These are phyloP conservation scores for Xylariales sp. DNA, from an alignment of 2,329 filamentous ascomycete species.

Conservation along the genomic window DNA sequence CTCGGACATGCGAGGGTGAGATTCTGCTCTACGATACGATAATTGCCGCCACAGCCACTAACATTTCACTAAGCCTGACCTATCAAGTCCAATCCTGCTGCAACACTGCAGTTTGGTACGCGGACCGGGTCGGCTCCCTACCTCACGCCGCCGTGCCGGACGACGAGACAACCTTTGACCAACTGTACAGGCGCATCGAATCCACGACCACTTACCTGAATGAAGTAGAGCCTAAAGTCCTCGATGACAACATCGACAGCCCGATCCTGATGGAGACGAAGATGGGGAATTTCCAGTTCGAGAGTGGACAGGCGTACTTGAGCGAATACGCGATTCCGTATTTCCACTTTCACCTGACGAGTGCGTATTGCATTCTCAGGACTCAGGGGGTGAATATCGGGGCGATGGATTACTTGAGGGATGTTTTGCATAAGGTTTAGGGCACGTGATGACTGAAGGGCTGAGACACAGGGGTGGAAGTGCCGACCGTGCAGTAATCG, in stretches of 20 bases:
- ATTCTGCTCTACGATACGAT: no score
- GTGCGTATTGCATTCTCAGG: slow-evolving; percentile 47
- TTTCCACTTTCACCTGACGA: slow-evolving; percentile 52
- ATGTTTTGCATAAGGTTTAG: slow-evolving; percentile 11
- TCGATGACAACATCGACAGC: slow-evolving; percentile 37
- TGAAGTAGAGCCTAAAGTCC: slow-evolving; percentile 31
- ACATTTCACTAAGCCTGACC: no score
- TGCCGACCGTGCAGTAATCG: no score
- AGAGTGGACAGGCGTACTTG: slow-evolving; percentile 29
- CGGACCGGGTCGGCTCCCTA: slow-evolving; percentile 10
- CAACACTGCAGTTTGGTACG: slow-evolving; percentile 14
- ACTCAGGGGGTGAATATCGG: slow-evolving; percentile 48
- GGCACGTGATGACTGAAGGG: no score
- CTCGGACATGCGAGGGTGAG: slow-evolving; percentile 12
- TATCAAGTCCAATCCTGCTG: slow-evolving; percentile 13
- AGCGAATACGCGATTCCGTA: slow-evolving; percentile 42
- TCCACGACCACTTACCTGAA: slow-evolving; percentile 43
- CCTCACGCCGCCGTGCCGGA: slow-evolving; percentile 12
- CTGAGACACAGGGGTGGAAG: no score
- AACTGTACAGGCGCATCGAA: slow-evolving; percentile 42
- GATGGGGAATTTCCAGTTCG: slow-evolving; percentile 13
- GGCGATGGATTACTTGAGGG: slow-evolving; percentile 43
- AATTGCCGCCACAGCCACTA: no score
- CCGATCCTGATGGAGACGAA: slow-evolving; percentile 32
- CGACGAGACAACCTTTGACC: slow-evolving; percentile 41